phyloP scores from a whole-genome alignment of 768 basidiomycete genomes.

The Amanita rimosa region DNA sequence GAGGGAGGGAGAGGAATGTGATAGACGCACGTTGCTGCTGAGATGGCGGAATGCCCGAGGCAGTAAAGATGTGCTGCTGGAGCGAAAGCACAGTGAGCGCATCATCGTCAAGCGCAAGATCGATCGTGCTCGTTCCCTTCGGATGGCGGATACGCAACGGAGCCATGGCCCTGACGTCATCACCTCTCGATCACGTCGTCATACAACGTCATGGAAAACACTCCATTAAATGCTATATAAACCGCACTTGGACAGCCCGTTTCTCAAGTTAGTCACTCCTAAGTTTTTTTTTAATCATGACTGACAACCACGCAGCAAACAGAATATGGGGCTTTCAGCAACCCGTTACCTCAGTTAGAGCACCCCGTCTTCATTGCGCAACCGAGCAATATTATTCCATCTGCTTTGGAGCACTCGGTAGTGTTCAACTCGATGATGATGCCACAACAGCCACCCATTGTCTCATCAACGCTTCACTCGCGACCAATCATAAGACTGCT shows the following conservation, averaged over 20 bases:
- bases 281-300: background rate
- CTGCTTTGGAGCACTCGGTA: background rate
- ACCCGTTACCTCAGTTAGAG: background rate
- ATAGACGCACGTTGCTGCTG: conserved; percentile 61
- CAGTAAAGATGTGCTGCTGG: conserved; percentile 54
- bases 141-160: conserved; percentile 77
- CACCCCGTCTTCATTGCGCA: background rate
- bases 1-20: background rate
- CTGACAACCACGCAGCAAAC: background rate
- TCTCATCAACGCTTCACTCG: background rate
- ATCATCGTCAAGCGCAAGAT: conserved; percentile 44
- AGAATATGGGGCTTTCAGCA: background rate
- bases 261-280: background rate
- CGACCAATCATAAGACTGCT: background rate
- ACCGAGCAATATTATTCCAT: background rate
- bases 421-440: background rate
- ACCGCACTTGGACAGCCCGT: background rate
- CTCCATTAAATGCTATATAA: background rate
- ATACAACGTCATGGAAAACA: conserved; percentile 3
- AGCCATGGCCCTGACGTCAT: conserved; percentile 32
- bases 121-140: conserved; percentile 69
- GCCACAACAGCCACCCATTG: background rate
- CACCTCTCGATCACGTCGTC: background rate
- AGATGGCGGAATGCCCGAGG: conserved; percentile 61
- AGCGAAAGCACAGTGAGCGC: conserved; percentile 62